Conservation (phyloP, 371 early-diverging fungal genomes). For the Phascolomyces articulosus region DNA sequence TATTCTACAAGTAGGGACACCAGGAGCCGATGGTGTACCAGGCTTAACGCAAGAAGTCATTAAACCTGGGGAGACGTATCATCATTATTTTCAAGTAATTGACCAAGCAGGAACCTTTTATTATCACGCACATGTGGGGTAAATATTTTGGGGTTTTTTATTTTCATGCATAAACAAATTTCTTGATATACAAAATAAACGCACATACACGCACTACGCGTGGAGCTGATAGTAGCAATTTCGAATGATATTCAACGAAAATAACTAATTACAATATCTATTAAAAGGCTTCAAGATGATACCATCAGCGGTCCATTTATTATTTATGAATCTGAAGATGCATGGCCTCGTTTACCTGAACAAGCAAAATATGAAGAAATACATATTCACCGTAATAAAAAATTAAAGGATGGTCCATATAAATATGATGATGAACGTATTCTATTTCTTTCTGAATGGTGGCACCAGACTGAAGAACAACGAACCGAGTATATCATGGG, state of each 20-base stretch:
- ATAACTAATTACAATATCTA: too few species aligned
- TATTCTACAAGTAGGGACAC: constrained; percentile 37
- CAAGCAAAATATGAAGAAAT: too few species aligned
- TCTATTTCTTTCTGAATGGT: constrained; percentile 53
- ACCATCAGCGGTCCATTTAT: constrained; percentile 51
- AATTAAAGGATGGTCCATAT: constrained; percentile 12
- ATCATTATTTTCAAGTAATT: constrained; percentile 45
- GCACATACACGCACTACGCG: too few species aligned
- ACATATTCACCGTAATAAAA: neutral
- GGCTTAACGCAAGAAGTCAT: constrained; percentile 61
- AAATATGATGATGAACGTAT: constrained; percentile 48
- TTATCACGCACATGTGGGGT: constrained; percentile 50
- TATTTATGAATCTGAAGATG: constrained; percentile 36
- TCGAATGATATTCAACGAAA: too few species aligned
- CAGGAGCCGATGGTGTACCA: constrained; percentile 59
- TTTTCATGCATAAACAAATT: too few species aligned
- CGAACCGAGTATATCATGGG: constrained; percentile 29
- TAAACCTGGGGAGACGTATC: constrained; percentile 46
- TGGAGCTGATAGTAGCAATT: too few species aligned
- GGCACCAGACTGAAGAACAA: constrained; percentile 28
- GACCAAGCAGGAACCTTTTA: constrained; percentile 57
- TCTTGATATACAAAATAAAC: too few species aligned
- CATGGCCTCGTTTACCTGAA: constrained; percentile 16
- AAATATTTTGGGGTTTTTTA: too few species aligned
- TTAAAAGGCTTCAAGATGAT: constrained; percentile 38